phyloP scores from a whole-genome alignment of 352 stramenopile genomes.

The Stephanocyclus meneghinianus region DNA sequence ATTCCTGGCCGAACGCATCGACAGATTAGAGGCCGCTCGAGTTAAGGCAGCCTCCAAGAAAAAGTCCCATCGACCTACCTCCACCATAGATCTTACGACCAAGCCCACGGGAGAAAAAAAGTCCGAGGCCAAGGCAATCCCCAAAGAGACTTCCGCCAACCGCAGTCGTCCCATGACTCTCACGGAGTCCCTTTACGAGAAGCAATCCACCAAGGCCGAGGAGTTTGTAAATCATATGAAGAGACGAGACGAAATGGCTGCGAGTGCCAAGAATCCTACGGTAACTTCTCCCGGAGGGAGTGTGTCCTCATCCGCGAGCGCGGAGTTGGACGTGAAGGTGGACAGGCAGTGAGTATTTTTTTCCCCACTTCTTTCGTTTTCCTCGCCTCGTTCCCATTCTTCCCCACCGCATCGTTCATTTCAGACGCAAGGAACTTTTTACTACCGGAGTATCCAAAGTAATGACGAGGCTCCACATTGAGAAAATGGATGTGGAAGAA shows the following conservation, averaged over 20 bases:
- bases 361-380: neutral
- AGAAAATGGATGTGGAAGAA: slow-evolving; percentile 34
- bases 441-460: slow-evolving; percentile 23
- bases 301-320: neutral
- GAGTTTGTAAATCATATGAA: slow-evolving; percentile 22
- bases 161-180: neutral
- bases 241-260: neutral
- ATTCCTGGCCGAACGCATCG: too few relatives aligned
- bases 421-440: slow-evolving; percentile 23
- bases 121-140: too few relatives aligned
- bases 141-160: too few relatives aligned
- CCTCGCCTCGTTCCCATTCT: neutral
- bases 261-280: neutral
- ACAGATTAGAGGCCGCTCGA: too few relatives aligned
- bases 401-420: neutral
- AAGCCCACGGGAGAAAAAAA: too few relatives aligned
- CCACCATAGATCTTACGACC: too few relatives aligned
- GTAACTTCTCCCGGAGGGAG: slow-evolving; percentile 13
- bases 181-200: slow-evolving; percentile 21
- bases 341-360: slow-evolving; percentile 29
- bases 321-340: slow-evolving; percentile 25
- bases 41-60: too few relatives aligned
- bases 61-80: too few relatives aligned
- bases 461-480: slow-evolving; percentile 17
- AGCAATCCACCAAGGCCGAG: slow-evolving; percentile 13